phyloP scores from a whole-genome alignment of 2,329 filamentous ascomycete genomes.

The Botryotinia narcissicola region DNA sequence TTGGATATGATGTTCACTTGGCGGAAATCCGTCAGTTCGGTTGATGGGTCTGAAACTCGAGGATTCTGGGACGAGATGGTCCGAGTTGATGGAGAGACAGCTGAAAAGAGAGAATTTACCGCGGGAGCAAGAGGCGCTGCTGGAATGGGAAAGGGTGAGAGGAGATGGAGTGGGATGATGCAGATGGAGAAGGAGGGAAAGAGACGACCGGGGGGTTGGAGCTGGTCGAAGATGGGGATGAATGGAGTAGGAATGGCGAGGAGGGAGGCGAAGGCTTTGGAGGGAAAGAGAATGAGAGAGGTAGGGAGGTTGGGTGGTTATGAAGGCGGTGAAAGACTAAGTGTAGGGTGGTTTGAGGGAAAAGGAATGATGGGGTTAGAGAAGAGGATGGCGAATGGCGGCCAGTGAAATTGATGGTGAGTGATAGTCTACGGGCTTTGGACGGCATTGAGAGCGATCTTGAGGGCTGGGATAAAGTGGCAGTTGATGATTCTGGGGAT shows the following conservation, averaged over 20 bases:
- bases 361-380: slow-evolving; percentile 4
- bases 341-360: not conserved
- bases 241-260: slow-evolving; percentile 10
- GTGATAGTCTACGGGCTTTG: not conserved
- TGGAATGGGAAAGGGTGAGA: not conserved
- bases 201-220: slow-evolving; percentile 10
- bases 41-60: not conserved
- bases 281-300: slow-evolving; percentile 17
- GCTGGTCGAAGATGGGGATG: slow-evolving; percentile 17
- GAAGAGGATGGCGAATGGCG: slow-evolving; percentile 1
- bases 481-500: not conserved
- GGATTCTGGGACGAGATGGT: slow-evolving; percentile 23
- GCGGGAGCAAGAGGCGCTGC: slow-evolving; percentile 15
- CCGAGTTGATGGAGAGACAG: slow-evolving; percentile 24
- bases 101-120: slow-evolving; percentile 27
- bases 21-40: not conserved
- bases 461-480: slow-evolving; percentile 4
- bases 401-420: too few species aligned
- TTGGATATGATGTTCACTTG: slow-evolving; percentile 19
- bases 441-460: not conserved
- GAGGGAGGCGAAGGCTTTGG: slow-evolving; percentile 1
- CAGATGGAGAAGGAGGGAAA: slow-evolving; percentile 14
- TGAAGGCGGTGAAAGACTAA: slow-evolving; percentile 3
- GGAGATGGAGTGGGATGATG: slow-evolving; percentile 11
- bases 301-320: slow-evolving; percentile 12